Conservation (phyloP, 2,329 filamentous ascomycete genomes). For the Trichoderma arundinaceum region DNA sequence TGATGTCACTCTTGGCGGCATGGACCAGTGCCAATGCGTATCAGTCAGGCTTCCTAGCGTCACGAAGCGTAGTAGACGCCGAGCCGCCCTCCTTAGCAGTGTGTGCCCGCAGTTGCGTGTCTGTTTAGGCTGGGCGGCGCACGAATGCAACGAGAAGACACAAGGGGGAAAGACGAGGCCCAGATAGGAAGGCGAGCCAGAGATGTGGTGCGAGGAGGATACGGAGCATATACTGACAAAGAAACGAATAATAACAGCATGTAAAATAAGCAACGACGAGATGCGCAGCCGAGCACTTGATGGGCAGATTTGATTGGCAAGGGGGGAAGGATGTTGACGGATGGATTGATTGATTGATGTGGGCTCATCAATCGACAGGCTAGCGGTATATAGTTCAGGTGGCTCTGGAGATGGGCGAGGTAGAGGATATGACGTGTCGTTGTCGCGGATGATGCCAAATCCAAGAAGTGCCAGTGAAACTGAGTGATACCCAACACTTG, state of each 20-base stretch:
- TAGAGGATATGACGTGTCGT: conserved; percentile 21
- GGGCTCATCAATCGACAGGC: no score
- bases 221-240: conserved; percentile 12
- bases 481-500: no score
- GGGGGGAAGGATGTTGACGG: no score
- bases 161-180: conserved; percentile 31
- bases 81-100: background rate
- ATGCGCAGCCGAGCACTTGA: background rate
- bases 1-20: conserved; percentile 24
- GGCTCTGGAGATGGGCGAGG: background rate
- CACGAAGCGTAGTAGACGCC: conserved; percentile 17
- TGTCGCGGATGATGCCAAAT: conserved; percentile 20
- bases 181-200: conserved; percentile 34
- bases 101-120: conserved; percentile 17
- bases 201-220: conserved; percentile 29
- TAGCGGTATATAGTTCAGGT: background rate
- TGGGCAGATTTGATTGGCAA: background rate
- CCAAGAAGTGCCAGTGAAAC: conserved; percentile 6
- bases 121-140: conserved; percentile 19
- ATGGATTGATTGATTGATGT: no score
- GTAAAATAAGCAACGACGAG: conserved; percentile 3
- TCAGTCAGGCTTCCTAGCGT: conserved; percentile 11
- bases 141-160: conserved; percentile 18
- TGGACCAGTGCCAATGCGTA: conserved; percentile 14
- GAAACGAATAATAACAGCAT: conserved; percentile 1